A percentile compares a stretch with the other conserved stretches of the same genome.
These are phyloP conservation scores for Ustilago bromivora DNA, from an alignment of 1,284 basidiomycete genomes.

Conservation along the genomic window DNA sequence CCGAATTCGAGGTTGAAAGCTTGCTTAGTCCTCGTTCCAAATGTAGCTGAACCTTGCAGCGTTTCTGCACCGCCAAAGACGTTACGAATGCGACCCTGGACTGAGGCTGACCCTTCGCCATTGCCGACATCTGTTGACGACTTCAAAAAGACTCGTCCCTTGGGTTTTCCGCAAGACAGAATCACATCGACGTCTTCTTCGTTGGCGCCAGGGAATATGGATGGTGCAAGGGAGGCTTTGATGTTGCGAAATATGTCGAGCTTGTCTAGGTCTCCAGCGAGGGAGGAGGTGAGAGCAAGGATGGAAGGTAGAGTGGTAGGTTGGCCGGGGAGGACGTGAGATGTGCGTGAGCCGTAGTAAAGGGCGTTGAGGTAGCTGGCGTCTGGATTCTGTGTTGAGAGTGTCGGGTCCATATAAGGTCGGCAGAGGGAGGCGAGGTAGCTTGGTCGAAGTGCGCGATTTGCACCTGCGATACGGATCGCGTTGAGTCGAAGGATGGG, in stretches of 20 bases:
- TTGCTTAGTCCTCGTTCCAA: conserved; percentile 88
- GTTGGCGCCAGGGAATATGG: conserved; percentile 75
- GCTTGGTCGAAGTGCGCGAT: conserved; percentile 77
- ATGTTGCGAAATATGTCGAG: conserved; percentile 83
- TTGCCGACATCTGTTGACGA: conserved; percentile 93
- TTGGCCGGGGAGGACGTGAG: conserved; percentile 55
- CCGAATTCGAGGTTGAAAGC: conserved; percentile 74
- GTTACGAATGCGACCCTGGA: conserved; percentile 73
- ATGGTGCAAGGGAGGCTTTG: conserved; percentile 79
- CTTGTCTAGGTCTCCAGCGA: conserved; percentile 77
- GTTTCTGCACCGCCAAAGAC: conserved; percentile 91
- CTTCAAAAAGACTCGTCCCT: conserved; percentile 82
- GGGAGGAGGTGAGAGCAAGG: conserved; percentile 78
- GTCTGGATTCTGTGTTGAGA: conserved; percentile 39
- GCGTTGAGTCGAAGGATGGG: conserved; percentile 74
- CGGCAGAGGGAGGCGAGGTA: conserved; percentile 84
- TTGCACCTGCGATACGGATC: conserved; percentile 83
- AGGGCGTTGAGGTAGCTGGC: conserved; percentile 52
- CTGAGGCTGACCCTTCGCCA: conserved; percentile 79
- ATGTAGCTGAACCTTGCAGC: conserved; percentile 83
- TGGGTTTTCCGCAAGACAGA: conserved; percentile 79
- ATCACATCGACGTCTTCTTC: conserved; percentile 86
- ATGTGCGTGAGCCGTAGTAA: conserved; percentile 66
- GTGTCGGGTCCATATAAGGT: conserved; percentile 73
- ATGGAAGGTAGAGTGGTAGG: conserved; percentile 61